These are phyloP conservation scores for Podaxis sp. DNA, from an alignment of 768 basidiomycete genomes.

Conservation along the genomic window DNA sequence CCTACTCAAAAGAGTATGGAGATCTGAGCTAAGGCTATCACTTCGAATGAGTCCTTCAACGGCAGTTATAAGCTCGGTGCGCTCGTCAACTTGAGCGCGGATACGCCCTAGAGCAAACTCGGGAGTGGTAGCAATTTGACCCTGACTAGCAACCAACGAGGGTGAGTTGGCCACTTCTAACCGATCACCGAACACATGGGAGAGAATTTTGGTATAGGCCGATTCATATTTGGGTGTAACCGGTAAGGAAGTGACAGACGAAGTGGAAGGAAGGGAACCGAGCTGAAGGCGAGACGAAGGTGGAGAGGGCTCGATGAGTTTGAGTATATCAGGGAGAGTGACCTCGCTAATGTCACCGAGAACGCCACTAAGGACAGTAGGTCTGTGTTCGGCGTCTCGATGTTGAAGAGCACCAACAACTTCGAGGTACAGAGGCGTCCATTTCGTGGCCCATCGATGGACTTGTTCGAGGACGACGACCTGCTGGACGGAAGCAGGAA, in stretches of 20 bases:
- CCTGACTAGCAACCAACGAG: constrained; percentile 64
- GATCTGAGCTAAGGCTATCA: constrained; percentile 44
- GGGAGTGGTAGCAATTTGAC: constrained; percentile 81
- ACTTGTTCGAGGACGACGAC: constrained; percentile 85
- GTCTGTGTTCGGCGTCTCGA: constrained; percentile 44
- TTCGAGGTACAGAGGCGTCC: constrained; percentile 87
- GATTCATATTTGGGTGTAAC: constrained; percentile 89
- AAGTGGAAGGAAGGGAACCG: constrained; percentile 33
- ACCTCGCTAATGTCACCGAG: constrained; percentile 51
- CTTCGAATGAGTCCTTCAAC: constrained; percentile 67
- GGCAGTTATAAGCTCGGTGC: constrained; percentile 62
- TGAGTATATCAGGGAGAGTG: constrained; percentile 44
- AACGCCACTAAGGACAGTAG: constrained; percentile 60
- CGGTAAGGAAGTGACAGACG: constrained; percentile 38
- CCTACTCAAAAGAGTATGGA: constrained; percentile 72
- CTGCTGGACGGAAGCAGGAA: constrained; percentile 63
- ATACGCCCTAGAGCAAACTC: constrained; percentile 94
- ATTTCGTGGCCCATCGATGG: constrained; percentile 74
- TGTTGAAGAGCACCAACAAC: constrained; percentile 72
- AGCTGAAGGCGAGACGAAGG: constrained; percentile 48
- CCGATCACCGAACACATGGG: constrained; percentile 74
- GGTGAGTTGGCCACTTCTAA: constrained; percentile 88
- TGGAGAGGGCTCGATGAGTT: constrained; percentile 45
- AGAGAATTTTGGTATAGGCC: constrained; percentile 87
- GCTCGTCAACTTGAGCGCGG: constrained; percentile 75